Conservation (phyloP, 805 yeast genomes). For the Candida tibetensis region DNA sequence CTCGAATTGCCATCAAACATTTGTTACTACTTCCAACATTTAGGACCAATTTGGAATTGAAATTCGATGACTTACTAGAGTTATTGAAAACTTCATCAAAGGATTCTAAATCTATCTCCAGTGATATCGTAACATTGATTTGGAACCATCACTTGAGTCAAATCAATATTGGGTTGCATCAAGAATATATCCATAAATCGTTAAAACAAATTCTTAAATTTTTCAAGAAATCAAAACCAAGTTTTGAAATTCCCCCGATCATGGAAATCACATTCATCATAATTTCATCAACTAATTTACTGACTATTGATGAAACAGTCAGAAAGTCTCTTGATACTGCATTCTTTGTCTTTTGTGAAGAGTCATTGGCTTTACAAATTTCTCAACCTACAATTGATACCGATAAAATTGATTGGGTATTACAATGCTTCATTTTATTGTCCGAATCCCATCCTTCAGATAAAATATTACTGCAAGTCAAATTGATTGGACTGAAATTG, state of each 20-base stretch:
- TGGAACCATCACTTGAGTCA: constrained; percentile 44
- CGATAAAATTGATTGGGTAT: not conserved
- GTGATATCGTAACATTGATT: constrained; percentile 23
- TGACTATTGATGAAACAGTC: not conserved
- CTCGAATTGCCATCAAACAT: constrained; percentile 31
- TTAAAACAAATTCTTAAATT: constrained; percentile 13
- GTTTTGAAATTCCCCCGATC: not conserved
- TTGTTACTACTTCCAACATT: constrained; percentile 52
- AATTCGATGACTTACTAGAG: constrained; percentile 22
- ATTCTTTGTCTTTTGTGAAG: not conserved
- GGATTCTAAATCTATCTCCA: constrained; percentile 3
- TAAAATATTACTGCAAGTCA: not conserved
- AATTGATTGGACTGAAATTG: not conserved
- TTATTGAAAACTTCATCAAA: constrained; percentile 5
- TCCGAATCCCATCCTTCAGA: not conserved
- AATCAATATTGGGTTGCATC: constrained; percentile 23
- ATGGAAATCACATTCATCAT: constrained; percentile 3
- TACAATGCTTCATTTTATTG: not conserved
- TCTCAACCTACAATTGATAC: not conserved
- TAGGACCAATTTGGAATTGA: constrained; percentile 50
- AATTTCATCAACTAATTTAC: not conserved
- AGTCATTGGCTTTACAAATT: not conserved
- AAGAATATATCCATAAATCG: constrained; percentile 18
- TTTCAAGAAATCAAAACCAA: constrained; percentile 5
- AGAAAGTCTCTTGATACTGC: not conserved